Base-by-base conservation (phyloP, 768 basidiomycete genomes). In the Infundibulicybe gibba region DNA sequence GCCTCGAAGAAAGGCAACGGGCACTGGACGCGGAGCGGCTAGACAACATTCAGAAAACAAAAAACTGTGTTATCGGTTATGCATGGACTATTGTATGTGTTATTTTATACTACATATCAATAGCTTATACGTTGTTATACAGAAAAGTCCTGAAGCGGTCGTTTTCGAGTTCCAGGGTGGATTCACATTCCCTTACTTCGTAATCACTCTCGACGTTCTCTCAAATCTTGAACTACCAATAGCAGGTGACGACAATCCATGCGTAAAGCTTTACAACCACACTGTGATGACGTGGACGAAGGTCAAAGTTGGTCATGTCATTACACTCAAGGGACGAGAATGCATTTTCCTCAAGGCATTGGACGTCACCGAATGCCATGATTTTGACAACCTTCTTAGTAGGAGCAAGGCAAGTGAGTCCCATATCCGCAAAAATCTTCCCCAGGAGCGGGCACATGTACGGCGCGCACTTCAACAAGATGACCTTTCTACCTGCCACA, bases 51-150 rank as follows among this genome's bases (percentile, higher is more conserved):
- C 25, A 25, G 8, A 25, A 25, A 12, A 41, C 32, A 14, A 48
- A 42, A 15, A 16, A 48, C 37, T 21, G n/a, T 19, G 46, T 33
- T 31, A 40, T 47, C 5, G 46, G 21, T 16, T 47, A 40, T 41
- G 39, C 39, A 15, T 47, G 46, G 46, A 25, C 9, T 6, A 41
- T n/a, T 31, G 40, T 48, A 35, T 13, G 46, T 41, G 16, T 14
- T 14, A 19, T 32, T 6, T 17, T 6, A 6, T 21, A 11, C 14
- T 16, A 14, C 40, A 33, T 41, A 19, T 19, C 38, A 46, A 31
- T 25, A 17, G 19, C n/a, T 31, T 15, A 15, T 35, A 32, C 32
- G 33, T 30, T n/a, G 11, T 32, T 31, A 32, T 20, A 19, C 17
- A 14, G 21, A 19, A 12, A 19, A 37, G 31, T 14, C 20, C 38